Evolutionary conservation across 2,329 filamentous ascomycete species (phyloP).

Genomic region (Ilyonectria mors-panacis): DNA sequence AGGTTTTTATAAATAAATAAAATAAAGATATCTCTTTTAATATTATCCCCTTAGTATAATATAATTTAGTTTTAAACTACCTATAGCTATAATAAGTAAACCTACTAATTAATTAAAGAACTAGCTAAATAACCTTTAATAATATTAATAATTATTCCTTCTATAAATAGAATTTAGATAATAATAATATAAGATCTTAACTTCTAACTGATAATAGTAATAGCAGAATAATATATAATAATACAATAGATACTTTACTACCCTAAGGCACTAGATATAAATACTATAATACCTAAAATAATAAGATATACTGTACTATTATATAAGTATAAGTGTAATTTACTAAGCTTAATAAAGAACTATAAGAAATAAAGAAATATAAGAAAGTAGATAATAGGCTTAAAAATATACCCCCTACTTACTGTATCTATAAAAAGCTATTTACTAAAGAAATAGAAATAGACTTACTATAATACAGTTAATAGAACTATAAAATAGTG

Average conservation of each 20-base stretch:
- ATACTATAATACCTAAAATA: background rate
- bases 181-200: constrained; percentile 3
- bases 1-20: background rate
- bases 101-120: background rate
- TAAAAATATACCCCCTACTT: constrained; percentile 19
- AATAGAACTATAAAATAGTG: constrained; percentile 28
- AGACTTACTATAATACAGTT: constrained; percentile 15
- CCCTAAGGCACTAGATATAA: background rate
- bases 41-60: background rate
- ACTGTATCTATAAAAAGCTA: constrained; percentile 10
- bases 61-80: background rate
- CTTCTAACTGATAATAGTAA: background rate
- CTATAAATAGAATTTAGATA: background rate
- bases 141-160: background rate
- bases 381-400: background rate
- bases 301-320: background rate
- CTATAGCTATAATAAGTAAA: background rate
- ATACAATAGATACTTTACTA: background rate
- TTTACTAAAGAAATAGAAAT: constrained; percentile 30
- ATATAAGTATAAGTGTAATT: background rate
- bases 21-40: background rate
- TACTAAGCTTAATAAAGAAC: background rate
- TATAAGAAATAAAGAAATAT: constrained; percentile 15
- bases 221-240: background rate
- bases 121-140: background rate